Conservation (phyloP, 2,329 filamentous ascomycete genomes). For the Volutella citrinella region DNA sequence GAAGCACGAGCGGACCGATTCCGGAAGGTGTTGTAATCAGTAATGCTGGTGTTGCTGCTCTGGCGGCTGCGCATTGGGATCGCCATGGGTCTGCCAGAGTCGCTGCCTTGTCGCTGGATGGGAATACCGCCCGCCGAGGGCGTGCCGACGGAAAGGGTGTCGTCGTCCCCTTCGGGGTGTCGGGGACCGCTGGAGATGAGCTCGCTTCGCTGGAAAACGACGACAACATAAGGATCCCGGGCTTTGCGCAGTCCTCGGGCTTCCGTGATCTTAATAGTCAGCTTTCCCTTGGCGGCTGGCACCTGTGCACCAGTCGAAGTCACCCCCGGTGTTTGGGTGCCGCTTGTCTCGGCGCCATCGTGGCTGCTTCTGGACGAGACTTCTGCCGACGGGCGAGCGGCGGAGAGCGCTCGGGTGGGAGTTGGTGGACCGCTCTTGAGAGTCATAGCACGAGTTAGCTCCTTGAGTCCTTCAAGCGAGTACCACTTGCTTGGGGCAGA, state of each 20-base stretch:
- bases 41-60: constrained; percentile 87
- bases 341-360: constrained; percentile 44
- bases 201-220: constrained; percentile 94
- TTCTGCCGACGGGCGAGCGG: constrained; percentile 50
- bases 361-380: constrained; percentile 35
- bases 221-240: constrained; percentile 90
- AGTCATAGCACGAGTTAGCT: constrained; percentile 76
- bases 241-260: constrained; percentile 78
- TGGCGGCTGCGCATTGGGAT: constrained; percentile 97
- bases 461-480: constrained; percentile 68
- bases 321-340: constrained; percentile 49
- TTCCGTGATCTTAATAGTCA: constrained; percentile 85
- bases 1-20: constrained; percentile 55
- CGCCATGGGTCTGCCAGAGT: constrained; percentile 80
- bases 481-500: constrained; percentile 51
- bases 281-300: constrained; percentile 75
- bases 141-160: constrained; percentile 45
- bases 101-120: constrained; percentile 71
- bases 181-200: constrained; percentile 87
- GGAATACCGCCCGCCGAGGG: constrained; percentile 51
- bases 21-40: constrained; percentile 59
- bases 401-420: constrained; percentile 81
- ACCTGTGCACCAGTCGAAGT: constrained; percentile 57
- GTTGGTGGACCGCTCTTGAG: constrained; percentile 91
- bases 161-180: constrained; percentile 60